Evolutionary conservation across 2,329 filamentous ascomycete species (phyloP), one percentile per base, ranked within the genome.

Genomic region (Trichophyton schoenleinii): DNA sequence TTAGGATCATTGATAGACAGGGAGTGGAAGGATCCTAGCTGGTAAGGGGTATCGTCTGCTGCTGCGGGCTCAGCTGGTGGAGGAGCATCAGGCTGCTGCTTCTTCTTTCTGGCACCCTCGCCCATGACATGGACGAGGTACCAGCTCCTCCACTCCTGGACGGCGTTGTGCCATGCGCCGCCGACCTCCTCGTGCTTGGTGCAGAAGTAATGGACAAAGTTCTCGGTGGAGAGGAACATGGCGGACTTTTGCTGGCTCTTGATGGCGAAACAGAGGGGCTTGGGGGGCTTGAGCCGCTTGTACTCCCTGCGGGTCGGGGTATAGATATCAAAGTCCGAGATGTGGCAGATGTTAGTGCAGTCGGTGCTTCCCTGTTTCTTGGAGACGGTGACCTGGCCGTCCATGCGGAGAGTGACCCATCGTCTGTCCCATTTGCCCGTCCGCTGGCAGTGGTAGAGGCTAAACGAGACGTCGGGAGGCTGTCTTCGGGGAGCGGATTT

Each of bases 311-410:
- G 81, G 3, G 85, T 89, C 1, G 89, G 87, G 0, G 80, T 83
- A 74, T 96, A 96, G 57, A 96, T 87, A 70, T 97, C 92, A 72
- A 92, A 96, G 73, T 96, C 91, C 1, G 89, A 90, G 57, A 97
- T 73, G 73, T 95, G 90, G 71, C 89, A 96, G 38, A 96, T 78
- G 64, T 83, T 87, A 11, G 80, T 75, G 36, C 81, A 77, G 59
- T 91, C 87, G 71, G 90, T 89, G 20, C 36, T 36, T 0, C 77
- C 75, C 11, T 84, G 79, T 66, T 88, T 91, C 74, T 94, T 96
- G 46, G 88, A 82, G 28, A 85, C 79, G 53, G 79, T 72, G 15
- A 87, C 72, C 71, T 96, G 91, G 0, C 91, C 91, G 61, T 87
- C 87, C 7, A 79, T 70, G 3, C 87, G 80, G 34, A 97, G 75